Conservation (phyloP, 345 rosid species). For the Diplotaxis tenuifolia region DNA sequence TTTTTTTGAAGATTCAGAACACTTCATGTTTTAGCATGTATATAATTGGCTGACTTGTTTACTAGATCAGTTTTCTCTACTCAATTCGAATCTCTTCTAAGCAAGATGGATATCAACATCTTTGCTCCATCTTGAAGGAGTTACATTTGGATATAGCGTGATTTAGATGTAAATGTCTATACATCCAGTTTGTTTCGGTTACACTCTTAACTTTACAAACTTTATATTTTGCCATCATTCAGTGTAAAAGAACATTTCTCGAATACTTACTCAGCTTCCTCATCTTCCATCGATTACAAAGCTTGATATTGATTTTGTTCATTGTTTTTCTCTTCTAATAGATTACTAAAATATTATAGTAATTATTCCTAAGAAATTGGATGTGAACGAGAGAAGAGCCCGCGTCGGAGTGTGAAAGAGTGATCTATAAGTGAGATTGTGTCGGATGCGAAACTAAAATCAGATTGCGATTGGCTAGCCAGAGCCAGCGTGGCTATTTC, state of each 20-base stretch:
- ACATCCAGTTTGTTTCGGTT: not conserved
- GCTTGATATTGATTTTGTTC: not conserved
- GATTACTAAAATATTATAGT: too few species aligned
- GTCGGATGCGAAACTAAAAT: slow-evolving; percentile 47
- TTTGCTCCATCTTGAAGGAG: not conserved
- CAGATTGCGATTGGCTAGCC: slow-evolving; percentile 59
- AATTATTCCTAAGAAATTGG: not conserved
- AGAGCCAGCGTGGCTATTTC: slow-evolving; percentile 17
- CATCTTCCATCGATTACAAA: not conserved
- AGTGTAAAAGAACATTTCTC: not conserved
- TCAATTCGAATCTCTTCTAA: not conserved
- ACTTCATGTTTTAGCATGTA: not conserved
- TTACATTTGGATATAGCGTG: not conserved
- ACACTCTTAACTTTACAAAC: not conserved
- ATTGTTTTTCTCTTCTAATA: not conserved
- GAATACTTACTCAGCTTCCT: not conserved
- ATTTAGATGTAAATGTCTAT: not conserved
- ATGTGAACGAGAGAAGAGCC: slow-evolving; percentile 19
- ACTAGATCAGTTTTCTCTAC: not conserved
- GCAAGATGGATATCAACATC: not conserved
- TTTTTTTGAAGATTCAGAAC: too few species aligned
- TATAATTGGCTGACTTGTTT: not conserved
- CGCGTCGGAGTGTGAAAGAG: slow-evolving; percentile 27
- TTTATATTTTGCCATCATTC: not conserved
- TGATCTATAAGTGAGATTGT: too few species aligned